These are phyloP conservation scores for Oxytropis ochrocephala DNA, from an alignment of 306 rosid species.

Conservation along the genomic window DNA sequence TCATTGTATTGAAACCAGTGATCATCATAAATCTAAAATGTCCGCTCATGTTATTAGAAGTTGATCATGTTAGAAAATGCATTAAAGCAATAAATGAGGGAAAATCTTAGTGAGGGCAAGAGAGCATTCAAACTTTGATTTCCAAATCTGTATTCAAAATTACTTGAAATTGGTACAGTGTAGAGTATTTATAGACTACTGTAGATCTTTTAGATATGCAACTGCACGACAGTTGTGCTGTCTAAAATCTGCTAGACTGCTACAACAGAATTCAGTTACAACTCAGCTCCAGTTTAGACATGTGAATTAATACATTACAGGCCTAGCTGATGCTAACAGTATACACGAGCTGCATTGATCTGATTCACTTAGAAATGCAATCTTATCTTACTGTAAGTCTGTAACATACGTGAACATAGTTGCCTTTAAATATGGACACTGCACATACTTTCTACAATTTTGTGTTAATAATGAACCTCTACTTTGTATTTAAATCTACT, in stretches of 20 bases:
- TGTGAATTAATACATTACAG: not conserved
- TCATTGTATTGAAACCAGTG: not conserved
- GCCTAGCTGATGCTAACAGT: not conserved
- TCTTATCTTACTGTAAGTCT: not conserved
- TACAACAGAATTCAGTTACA: not conserved
- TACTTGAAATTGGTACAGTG: not conserved
- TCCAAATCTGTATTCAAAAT: not conserved
- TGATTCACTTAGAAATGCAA: not conserved
- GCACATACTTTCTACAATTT: not conserved
- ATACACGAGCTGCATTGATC: not conserved
- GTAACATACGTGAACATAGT: not conserved
- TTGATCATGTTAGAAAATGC: not conserved
- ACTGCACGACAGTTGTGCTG: not conserved
- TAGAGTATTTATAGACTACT: not conserved
- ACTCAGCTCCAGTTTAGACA: not conserved
- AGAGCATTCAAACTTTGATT: not conserved
- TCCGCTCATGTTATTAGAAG: not conserved
- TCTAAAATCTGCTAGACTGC: not conserved
- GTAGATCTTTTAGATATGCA: not conserved
- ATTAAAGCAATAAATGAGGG: not conserved
- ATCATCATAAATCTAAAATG: not conserved
- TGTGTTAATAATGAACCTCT: not conserved
- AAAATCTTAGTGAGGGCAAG: not conserved
- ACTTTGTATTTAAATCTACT: not conserved
- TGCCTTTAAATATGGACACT: not conserved